These are phyloP conservation scores for Crithidia thermophila DNA, from an alignment of 208 protist species.

Conservation along the genomic window DNA sequence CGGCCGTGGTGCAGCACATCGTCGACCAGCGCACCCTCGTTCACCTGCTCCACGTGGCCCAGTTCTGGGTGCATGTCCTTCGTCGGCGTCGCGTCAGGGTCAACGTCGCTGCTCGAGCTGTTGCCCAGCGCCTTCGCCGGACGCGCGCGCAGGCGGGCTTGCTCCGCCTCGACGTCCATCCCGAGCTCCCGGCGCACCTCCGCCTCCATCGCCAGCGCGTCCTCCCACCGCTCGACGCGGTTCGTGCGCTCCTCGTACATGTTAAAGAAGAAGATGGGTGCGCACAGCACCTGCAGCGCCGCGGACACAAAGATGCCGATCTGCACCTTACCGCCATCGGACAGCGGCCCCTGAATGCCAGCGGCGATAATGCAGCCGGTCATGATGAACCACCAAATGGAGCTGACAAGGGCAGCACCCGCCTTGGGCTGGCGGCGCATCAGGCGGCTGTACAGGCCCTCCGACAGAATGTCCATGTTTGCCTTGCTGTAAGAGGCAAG, in stretches of 20 bases:
- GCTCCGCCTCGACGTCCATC: constrained; percentile 9
- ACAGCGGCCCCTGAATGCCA: constrained; percentile 54
- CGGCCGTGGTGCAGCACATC: constrained; percentile 1
- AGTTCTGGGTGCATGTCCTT: constrained; percentile 1
- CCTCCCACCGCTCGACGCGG: constrained; percentile 48
- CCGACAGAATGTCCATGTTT: constrained; percentile 72
- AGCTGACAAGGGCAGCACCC: constrained; percentile 59
- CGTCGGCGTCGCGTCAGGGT: not conserved
- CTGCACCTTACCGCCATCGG: constrained; percentile 38
- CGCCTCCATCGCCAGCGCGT: constrained; percentile 32
- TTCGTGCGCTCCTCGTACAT: constrained; percentile 66
- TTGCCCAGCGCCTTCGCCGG: no score
- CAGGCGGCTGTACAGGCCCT: constrained; percentile 76
- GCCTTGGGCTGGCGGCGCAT: constrained; percentile 50
- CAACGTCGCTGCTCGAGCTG: not conserved
- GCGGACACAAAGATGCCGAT: constrained; percentile 58
- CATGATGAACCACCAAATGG: constrained; percentile 70
- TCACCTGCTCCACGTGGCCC: not conserved
- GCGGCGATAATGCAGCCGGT: constrained; percentile 45
- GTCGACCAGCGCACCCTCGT: constrained; percentile 11
- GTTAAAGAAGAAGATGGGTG: constrained; percentile 62
- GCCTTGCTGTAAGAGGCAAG: constrained; percentile 50
- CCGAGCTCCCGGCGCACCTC: constrained; percentile 35
- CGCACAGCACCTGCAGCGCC: constrained; percentile 46
- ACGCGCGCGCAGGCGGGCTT: constrained; percentile 12